These are phyloP conservation scores for Fusarium liriodendri DNA, from an alignment of 2,329 filamentous ascomycete species.

Conservation along the genomic window DNA sequence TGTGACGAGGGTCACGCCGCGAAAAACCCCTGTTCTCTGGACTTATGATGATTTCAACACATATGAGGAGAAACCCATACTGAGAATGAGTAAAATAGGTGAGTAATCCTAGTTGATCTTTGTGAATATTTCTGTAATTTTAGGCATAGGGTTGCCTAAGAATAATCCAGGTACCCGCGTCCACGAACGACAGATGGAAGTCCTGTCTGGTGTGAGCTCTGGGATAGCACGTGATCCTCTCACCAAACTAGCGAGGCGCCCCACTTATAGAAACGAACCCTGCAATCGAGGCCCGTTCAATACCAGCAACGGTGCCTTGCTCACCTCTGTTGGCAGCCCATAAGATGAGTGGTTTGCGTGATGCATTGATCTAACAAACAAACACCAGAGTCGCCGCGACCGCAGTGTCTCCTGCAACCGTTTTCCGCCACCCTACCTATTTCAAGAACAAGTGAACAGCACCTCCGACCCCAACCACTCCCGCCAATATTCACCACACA, in stretches of 20 bases:
- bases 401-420: not conserved
- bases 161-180: not conserved
- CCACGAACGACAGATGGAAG: not conserved
- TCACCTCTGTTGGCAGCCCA: not conserved
- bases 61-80: not conserved
- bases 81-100: not conserved
- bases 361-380: too few species aligned
- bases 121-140: not conserved
- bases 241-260: not conserved
- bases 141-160: not conserved
- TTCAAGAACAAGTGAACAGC: not conserved
- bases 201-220: not conserved
- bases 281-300: not conserved
- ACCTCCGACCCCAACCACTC: not conserved
- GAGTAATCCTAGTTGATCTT: accelerated
- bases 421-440: not conserved
- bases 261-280: not conserved
- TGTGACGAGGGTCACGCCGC: not conserved
- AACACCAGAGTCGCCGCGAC: not conserved
- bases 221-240: not conserved
- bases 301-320: not conserved
- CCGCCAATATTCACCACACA: not conserved
- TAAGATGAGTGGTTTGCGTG: not conserved
- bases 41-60: not conserved
- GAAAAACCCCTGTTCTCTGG: not conserved